Base-by-base conservation (phyloP, 1,139 yeast species). In the Lodderomyces metapsilosis region DNA sequence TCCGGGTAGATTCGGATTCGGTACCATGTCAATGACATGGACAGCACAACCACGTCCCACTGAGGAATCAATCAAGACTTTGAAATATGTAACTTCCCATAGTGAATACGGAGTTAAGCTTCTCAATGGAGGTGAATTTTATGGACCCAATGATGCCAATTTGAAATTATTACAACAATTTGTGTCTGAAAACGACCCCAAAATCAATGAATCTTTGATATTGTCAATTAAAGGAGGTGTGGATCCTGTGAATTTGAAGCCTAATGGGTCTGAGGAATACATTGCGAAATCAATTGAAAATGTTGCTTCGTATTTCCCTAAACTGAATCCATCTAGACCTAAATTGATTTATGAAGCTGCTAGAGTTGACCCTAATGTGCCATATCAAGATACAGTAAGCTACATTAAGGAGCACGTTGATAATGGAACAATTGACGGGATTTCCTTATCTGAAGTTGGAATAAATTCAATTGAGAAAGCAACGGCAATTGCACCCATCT, bases 111-210 rank as follows among this genome's bases (percentile, higher is more conserved):
- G 80, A 25, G 75, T 75, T 43, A 76, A 74, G 23, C 73, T 84
- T 45, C 66, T 87, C 64, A 88, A 88, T 55, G 79, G 79, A 23
- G 95, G 94, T 43, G 92, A 84, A 52, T 86, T 88, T 56, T 88
- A 88, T 55, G 94, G 94, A 20, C 59, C 70, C 0, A 62, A 71
- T 38, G 62, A 64, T 37, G 68, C 74, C 37, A 66, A 62, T 41
- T 62, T 66, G 50, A 65, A 74, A 51, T 69, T 80, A 41, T 56
- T 86, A 36, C 66, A 75, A 41, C 74, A 72, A 11, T 88, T 82
- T 57, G 78, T 85, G 45, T 71, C 64, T 18, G 41, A 56, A 12
- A 66, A 71, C 51, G 68, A 77, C 46, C 85, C 86, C 1, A 81
- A 76, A 36, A 62, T 66, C 40, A 65, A 75, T 42, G 66, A 76